Percentiles rank a stretch among this genome's conserved stretches.
These are phyloP conservation scores for Geotrichum armillariae DNA, from an alignment of 1,139 yeast species.

Conservation along the genomic window DNA sequence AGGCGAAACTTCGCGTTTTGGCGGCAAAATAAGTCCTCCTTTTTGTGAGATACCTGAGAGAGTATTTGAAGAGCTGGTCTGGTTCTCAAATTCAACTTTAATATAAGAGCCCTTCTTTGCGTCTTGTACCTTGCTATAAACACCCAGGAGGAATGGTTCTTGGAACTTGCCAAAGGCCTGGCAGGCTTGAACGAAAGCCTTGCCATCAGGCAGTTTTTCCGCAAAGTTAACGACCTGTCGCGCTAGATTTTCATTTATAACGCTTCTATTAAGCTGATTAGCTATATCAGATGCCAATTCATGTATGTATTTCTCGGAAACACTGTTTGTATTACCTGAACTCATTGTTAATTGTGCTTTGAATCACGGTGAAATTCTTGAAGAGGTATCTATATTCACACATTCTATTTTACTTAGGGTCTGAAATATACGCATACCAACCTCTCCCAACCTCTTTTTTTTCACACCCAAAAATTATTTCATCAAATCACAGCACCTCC, in stretches of 20 bases:
- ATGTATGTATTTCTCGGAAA: constrained; percentile 21
- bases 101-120: constrained; percentile 1
- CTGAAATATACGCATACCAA: constrained; percentile 3
- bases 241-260: constrained; percentile 30
- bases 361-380: neutral
- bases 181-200: constrained; percentile 33
- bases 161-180: constrained; percentile 35
- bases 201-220: constrained; percentile 23
- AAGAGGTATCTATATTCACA: neutral
- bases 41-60: constrained; percentile 3
- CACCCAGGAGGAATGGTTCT: constrained; percentile 27
- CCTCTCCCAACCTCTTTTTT: neutral
- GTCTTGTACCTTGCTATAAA: constrained; percentile 24
- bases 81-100: constrained; percentile 9
- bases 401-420: neutral
- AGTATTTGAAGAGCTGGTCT: neutral
- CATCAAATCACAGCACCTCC: constrained; percentile 12
- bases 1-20: constrained; percentile 13
- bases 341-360: constrained; percentile 8
- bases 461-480: constrained; percentile 10
- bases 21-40: constrained; percentile 14
- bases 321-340: constrained; percentile 5
- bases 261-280: constrained; percentile 31
- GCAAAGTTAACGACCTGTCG: constrained; percentile 31
- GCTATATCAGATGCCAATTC: constrained; percentile 30